Conservation (phyloP, 345 rosid species). For the Sisymbrium irio region DNA sequence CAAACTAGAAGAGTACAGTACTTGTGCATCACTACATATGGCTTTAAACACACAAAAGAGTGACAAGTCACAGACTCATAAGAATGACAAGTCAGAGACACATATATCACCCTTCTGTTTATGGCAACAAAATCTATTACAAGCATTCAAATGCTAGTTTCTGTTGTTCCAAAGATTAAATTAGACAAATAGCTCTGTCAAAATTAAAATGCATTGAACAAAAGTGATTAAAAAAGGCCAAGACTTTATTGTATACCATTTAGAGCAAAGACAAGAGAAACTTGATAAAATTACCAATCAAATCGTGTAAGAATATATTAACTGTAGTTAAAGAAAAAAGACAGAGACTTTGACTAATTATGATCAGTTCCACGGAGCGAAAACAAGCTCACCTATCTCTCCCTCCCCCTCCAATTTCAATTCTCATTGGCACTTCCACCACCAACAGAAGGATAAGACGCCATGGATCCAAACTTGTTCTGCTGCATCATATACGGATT, state of each 20-base stretch:
- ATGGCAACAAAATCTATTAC: neutral
- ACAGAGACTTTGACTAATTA: slow-evolving; percentile 13
- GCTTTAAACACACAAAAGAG: neutral
- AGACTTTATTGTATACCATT: slow-evolving; percentile 21
- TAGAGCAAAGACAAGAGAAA: slow-evolving; percentile 8
- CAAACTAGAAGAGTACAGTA: neutral
- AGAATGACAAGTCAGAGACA: neutral
- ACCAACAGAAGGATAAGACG: slow-evolving; percentile 52
- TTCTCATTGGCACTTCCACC: slow-evolving; percentile 59
- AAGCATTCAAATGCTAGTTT: neutral
- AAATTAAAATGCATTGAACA: slow-evolving; percentile 3
- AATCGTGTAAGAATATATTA: slow-evolving; percentile 21
- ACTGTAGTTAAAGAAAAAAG: slow-evolving; percentile 18
- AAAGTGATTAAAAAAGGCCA: slow-evolving; percentile 5
- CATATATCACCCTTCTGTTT: neutral
- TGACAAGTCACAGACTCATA: neutral
- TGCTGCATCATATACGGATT: slow-evolving; percentile 62
- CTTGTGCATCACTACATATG: neutral
- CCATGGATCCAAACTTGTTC: slow-evolving; percentile 54
- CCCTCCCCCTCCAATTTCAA: neutral
- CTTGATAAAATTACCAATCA: slow-evolving; percentile 23
- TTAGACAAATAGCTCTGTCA: neutral
- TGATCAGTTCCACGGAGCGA: slow-evolving; percentile 17
- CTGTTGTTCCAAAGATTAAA: neutral
- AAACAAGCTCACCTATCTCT: slow-evolving; percentile 28